phyloP scores from a whole-genome alignment of 805 yeast genomes.

The Candida peoriensis region DNA sequence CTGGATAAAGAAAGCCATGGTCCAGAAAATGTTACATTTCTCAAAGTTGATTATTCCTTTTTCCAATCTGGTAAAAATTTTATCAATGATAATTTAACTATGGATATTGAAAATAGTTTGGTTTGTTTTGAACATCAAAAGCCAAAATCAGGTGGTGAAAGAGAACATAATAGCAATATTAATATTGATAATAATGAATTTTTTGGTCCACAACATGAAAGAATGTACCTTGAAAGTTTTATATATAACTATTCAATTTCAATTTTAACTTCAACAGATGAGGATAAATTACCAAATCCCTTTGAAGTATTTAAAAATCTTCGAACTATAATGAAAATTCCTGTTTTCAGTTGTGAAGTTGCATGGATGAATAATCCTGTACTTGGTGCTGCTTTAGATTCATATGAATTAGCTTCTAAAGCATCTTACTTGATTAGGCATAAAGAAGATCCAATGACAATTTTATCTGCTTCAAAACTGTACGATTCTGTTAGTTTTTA shows the following conservation, averaged over 20 bases:
- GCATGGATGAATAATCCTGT: conserved; percentile 41
- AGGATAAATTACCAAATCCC: conserved; percentile 37
- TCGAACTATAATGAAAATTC: conserved; percentile 28
- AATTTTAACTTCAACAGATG: conserved; percentile 30
- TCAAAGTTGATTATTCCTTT: too few relatives aligned
- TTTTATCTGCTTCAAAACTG: conserved; percentile 10
- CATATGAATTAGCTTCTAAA: conserved; percentile 32
- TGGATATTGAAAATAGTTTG: neutral
- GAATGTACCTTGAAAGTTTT: conserved; percentile 40
- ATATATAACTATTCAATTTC: conserved; percentile 37
- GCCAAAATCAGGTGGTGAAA: too few relatives aligned
- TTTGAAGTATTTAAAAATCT: conserved; percentile 32
- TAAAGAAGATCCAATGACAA: conserved; percentile 6
- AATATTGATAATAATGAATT: neutral
- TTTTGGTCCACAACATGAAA: too few relatives aligned
- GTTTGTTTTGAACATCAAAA: neutral
- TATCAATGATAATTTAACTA: neutral
- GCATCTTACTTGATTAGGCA: conserved; percentile 26
- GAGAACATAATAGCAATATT: neutral
- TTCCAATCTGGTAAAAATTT: conserved; percentile 4
- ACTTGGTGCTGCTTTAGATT: conserved; percentile 31
- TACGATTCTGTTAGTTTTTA: conserved; percentile 14
- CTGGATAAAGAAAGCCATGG: too few relatives aligned
- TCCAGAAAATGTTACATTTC: too few relatives aligned
- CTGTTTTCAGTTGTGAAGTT: conserved; percentile 32